These are phyloP conservation scores for Pulveroboletus frians DNA, from an alignment of 768 basidiomycete genomes.

Conservation along the genomic window DNA sequence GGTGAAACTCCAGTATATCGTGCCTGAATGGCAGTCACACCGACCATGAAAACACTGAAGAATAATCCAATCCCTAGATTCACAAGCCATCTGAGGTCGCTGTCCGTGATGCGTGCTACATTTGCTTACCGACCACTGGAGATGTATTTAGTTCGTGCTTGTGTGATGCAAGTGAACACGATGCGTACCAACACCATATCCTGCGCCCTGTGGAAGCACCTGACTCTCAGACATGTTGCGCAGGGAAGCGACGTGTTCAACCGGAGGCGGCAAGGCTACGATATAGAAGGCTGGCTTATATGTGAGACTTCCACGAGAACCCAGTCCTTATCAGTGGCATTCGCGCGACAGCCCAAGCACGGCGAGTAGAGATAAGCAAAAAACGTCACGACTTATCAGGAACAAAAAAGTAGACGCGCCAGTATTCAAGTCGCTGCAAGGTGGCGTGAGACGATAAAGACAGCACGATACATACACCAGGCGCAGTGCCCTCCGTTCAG, in stretches of 20 bases:
- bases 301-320: background rate
- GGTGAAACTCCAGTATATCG: constrained; percentile 82
- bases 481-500: no score
- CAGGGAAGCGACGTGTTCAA: background rate
- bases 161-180: background rate
- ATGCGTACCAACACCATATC: constrained; percentile 73
- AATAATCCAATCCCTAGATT: constrained; percentile 76
- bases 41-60: constrained; percentile 78
- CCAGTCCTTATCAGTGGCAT: constrained; percentile 16
- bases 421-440: background rate
- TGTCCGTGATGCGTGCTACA: background rate
- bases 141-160: background rate
- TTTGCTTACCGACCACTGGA: constrained; percentile 46
- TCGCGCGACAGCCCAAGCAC: background rate
- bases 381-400: background rate
- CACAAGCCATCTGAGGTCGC: constrained; percentile 1
- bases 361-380: constrained; percentile 18
- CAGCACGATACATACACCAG: no score
- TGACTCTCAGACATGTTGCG: constrained; percentile 24
- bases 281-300: constrained; percentile 6
- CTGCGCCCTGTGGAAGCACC: constrained; percentile 73
- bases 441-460: no score
- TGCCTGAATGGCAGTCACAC: constrained; percentile 72
- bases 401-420: background rate
- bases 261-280: background rate